These are phyloP conservation scores for Xenoacremonium recifei DNA, from an alignment of 2,329 filamentous ascomycete genomes.

Conservation along the genomic window DNA sequence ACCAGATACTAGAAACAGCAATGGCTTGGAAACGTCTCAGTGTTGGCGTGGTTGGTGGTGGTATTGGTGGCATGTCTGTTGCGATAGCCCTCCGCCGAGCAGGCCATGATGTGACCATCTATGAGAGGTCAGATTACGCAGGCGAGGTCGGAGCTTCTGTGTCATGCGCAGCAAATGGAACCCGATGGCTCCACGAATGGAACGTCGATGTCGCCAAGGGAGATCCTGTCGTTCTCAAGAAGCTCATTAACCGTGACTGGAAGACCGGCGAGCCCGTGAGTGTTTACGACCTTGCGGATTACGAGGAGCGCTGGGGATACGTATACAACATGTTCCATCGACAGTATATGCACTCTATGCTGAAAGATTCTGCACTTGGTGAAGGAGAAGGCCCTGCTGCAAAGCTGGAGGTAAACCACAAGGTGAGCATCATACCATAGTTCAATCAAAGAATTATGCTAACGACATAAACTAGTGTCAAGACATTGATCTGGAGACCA, in stretches of 20 bases:
- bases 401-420: constrained; percentile 55
- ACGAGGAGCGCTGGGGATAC: constrained; percentile 63
- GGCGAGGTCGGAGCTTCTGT: constrained; percentile 68
- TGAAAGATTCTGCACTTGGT: constrained; percentile 58
- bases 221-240: constrained; percentile 62
- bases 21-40: constrained; percentile 49
- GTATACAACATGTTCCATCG: constrained; percentile 70
- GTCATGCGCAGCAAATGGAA: constrained; percentile 68
- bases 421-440: too few species aligned
- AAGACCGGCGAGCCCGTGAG: constrained; percentile 64
- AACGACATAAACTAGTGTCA: constrained; percentile 35
- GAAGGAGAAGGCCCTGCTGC: constrained; percentile 54
- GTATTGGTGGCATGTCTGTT: constrained; percentile 47
- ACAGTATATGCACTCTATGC: constrained; percentile 66
- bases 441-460: too few species aligned
- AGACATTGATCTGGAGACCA: constrained; percentile 50
- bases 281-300: constrained; percentile 63
- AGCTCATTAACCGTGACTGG: constrained; percentile 70
- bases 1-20: too few species aligned
- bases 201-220: constrained; percentile 61
- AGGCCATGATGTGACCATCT: constrained; percentile 56
- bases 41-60: constrained; percentile 45
- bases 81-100: constrained; percentile 46
- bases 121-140: constrained; percentile 64
- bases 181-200: constrained; percentile 69